Evolutionary conservation across 1,284 basidiomycete species (phyloP).

Genomic region (Cutaneotrichosporon curvatum): DNA sequence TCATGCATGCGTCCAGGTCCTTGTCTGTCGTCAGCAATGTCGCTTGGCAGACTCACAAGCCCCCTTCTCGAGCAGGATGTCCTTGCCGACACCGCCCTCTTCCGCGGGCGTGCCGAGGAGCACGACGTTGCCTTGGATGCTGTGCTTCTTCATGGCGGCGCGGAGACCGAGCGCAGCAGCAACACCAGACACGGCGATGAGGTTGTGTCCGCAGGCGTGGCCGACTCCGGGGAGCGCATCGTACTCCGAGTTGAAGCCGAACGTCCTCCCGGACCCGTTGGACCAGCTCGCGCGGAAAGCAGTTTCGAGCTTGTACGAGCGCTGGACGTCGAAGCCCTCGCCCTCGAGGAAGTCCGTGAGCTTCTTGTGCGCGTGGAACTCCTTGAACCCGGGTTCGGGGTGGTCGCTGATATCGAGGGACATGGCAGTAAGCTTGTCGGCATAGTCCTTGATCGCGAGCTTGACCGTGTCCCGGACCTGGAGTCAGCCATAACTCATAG

Average conservation of each 20-base stretch:
- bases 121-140: conserved; percentile 64
- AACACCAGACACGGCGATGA: conserved; percentile 74
- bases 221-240: conserved; percentile 51
- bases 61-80: conserved; percentile 63
- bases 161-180: conserved; percentile 67
- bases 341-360: conserved; percentile 27
- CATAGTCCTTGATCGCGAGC: conserved; percentile 5
- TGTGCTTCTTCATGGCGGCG: conserved; percentile 57
- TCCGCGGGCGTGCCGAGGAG: conserved; percentile 83
- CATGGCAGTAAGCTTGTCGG: conserved; percentile 32
- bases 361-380: conserved; percentile 25
- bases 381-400: conserved; percentile 37
- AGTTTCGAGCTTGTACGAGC: conserved; percentile 44
- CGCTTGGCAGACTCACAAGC: conserved; percentile 68
- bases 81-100: conserved; percentile 71
- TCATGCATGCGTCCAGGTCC: conserved; percentile 24
- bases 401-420: conserved; percentile 38
- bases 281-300: conserved; percentile 62
- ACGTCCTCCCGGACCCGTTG: conserved; percentile 55
- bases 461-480: conserved; percentile 15
- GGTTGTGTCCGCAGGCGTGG: conserved; percentile 78
- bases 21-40: conserved; percentile 12
- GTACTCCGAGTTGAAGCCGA: conserved; percentile 65
- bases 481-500: not conserved
- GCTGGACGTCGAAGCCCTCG: conserved; percentile 30